These are phyloP conservation scores for Acanthamoeba royreba DNA, from an alignment of 208 protist species.

Conservation along the genomic window DNA sequence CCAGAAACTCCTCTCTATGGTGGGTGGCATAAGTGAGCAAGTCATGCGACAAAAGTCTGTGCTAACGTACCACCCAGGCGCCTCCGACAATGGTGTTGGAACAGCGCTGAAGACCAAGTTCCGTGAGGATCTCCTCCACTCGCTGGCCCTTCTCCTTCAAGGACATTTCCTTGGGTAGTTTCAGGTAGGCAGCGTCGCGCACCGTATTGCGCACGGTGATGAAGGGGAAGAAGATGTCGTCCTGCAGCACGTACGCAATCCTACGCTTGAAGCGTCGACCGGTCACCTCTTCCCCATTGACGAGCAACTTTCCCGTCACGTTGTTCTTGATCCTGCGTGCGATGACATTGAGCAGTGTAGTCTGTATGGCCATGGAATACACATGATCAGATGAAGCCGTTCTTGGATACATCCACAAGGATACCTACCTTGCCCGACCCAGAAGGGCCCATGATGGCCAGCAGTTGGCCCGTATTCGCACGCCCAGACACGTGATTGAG, in stretches of 20 bases:
- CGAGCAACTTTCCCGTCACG: slow-evolving; percentile 40
- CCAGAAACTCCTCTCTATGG: slow-evolving; percentile 29
- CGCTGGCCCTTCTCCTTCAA: not conserved
- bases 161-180: not conserved
- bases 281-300: not conserved
- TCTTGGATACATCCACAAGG: too few relatives aligned
- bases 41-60: not conserved
- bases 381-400: too few relatives aligned
- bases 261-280: not conserved
- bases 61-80: not conserved
- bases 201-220: slow-evolving; percentile 58
- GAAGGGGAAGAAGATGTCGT: slow-evolving; percentile 46
- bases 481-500: not conserved
- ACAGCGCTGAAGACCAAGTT: not conserved
- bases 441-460: slow-evolving; percentile 58
- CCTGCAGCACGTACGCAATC: slow-evolving; percentile 50
- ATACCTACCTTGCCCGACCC: not conserved
- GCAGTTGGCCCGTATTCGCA: not conserved
- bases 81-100: slow-evolving; percentile 38
- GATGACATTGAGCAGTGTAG: slow-evolving; percentile 54
- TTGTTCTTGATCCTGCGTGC: slow-evolving; percentile 38
- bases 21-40: not conserved
- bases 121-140: not conserved
- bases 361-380: too few relatives aligned
- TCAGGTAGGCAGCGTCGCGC: slow-evolving; percentile 14